Base-by-base conservation (phyloP, 2,329 filamentous ascomycete genomes). In the Venturia oleaginea region DNA sequence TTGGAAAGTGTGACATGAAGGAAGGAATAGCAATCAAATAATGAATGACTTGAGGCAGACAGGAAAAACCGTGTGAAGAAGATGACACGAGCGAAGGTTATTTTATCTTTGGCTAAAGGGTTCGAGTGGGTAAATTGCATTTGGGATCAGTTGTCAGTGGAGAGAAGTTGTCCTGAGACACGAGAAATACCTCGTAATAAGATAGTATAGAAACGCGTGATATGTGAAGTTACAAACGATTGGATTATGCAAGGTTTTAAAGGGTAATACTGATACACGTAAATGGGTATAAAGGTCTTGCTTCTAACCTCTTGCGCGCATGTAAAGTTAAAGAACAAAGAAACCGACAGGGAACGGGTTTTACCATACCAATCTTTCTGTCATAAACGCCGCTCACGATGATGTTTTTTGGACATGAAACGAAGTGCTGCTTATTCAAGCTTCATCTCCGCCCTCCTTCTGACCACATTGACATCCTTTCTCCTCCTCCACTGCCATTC, bases 401-500 rank as follows among this genome's bases (percentile, higher is more conserved):
- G 22, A n/a, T 1, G 17, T 10, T n/a, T 34, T 4, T 11, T 34
- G 27, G 51, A 24, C 10, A 57, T 34, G 27, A 5, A 15, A 57
- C 11, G 7, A 34, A 10, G 51, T 34, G 19, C 11, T 34, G 19
- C 51, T 57, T 15, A 60, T 43, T 60, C 59, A 24, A 60, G 34
- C 15, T 60, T 60, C 59, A 43, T 40, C 59, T 43, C 40, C 4
- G 37, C 59, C n/a, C 59, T 42, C 13, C 40, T 60, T 19, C 59
- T 60, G 40, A 40, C 8, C 1, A 60, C 59, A 13, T 27, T 19
- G 37, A 40, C 59, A 19, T 60, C 64, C 51, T 65, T 65, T 40
- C 61, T 65, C 48, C 61, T 76, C 69, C 84, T 79, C 78, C 86
- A 85, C 69, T 88, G 86, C 93, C 94, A 99, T 74, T 96, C 92